Evolutionary conservation across 495 filamentous ascomycete species (phyloP), one percentile per base, ranked within the genome.

Genomic region (Hypoxylon fragiforme): DNA sequence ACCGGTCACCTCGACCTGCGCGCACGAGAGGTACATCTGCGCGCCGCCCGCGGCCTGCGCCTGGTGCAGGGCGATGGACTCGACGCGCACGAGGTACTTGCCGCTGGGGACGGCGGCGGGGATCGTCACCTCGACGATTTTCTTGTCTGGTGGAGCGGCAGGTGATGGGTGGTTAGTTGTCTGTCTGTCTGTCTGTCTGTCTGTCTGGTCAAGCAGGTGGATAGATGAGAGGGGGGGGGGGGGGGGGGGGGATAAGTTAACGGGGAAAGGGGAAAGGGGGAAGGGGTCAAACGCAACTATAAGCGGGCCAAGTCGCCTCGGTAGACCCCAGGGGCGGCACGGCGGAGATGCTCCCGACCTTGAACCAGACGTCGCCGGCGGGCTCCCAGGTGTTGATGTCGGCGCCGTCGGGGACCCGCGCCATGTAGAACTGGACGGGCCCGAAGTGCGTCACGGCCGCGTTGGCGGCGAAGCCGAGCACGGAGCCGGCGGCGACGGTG

Each of bases 351-450:
- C 61, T 64, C 9, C 51, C 69, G 12, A 73, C 70, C 63, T 79
- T 79, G 60, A 78, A 78, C 77, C 75, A 79, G 1, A 78, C 74
- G 26, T 72, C 68, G 1, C 76, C 75, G 0, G 66, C 49, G 1
- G 68, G 67, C n/a, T 79, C 76, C 71, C 73, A 80, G 7, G 65
- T 69, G 52, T 72, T 70, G 56, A 75, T 58, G 35, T 73, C 65
- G 9, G 57, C 60, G 13, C 48, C 44, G 7, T 71, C 71, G 28
- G 77, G 77, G 1, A 74, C 75, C 15, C 68, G 65, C 3, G 76
- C 77, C 73, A 79, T 77, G 64, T 78, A 77, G 46, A 73, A 76
- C 57, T 65, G 67, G 45, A 78, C 66, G 3, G 77, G 76, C 5
- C 77, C 76, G 34, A 71, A 73, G 57, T 79, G 75, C 13, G 65